Evolutionary conservation across 345 rosid genomes (phyloP).

Genomic region (Eucalyptus cloeziana): DNA sequence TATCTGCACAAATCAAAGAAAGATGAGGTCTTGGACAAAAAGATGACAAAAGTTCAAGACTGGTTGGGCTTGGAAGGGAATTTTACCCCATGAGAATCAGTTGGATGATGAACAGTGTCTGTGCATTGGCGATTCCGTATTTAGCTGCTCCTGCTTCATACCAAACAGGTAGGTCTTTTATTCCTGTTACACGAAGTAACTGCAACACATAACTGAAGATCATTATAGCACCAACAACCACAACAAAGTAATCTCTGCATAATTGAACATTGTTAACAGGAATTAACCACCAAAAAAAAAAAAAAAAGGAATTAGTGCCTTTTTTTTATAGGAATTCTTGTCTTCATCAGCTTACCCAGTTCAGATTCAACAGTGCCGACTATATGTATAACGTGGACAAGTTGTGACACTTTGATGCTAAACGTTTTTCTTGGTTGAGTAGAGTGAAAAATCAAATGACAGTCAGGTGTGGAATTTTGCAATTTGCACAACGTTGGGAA

Average conservation of each 20-base stretch:
- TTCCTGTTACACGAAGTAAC: conserved; percentile 71
- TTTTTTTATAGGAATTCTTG: background rate
- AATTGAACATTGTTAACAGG: background rate
- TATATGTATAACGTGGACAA: background rate
- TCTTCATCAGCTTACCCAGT: background rate
- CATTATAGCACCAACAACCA: background rate
- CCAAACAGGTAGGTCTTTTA: conserved; percentile 75
- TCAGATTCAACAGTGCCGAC: background rate
- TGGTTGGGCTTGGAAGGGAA: background rate
- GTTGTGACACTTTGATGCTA: background rate
- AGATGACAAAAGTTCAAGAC: background rate
- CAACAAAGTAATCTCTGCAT: background rate
- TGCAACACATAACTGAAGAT: conserved; percentile 5
- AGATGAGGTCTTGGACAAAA: background rate
- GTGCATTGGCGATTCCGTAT: conserved; percentile 59
- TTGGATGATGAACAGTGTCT: conserved; percentile 61
- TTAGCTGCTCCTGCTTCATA: conserved; percentile 88
- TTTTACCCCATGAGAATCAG: conserved; percentile 79
- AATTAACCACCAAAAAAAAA: background rate
- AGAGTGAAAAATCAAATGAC: background rate
- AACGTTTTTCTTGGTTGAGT: background rate
- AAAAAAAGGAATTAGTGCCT: background rate
- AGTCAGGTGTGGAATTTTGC: background rate
- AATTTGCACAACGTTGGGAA: background rate
- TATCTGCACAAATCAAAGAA: conserved; percentile 21